A percentile compares a stretch with the other conserved stretches of the same genome.
These are phyloP conservation scores for Limnomonas spitsbergensis DNA, from an alignment of 139 green algal genomes.

Conservation along the genomic window DNA sequence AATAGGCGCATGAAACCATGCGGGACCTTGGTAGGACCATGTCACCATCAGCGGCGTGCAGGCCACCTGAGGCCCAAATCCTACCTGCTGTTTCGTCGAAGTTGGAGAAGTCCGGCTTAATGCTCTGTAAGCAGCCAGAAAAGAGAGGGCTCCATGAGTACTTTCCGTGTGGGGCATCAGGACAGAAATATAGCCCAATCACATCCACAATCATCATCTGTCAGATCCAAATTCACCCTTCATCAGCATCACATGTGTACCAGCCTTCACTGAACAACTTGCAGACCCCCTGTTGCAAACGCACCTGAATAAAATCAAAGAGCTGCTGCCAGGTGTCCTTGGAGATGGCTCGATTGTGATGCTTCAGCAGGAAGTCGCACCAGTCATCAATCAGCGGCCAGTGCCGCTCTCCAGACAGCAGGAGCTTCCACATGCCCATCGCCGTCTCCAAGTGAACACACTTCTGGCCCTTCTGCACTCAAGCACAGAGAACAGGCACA, in stretches of 20 bases:
- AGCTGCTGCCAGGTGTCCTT: conserved; percentile 83
- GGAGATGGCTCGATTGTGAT: conserved; percentile 77
- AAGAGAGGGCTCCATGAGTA: neutral
- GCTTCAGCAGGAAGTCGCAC: conserved; percentile 78
- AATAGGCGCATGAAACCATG: too few relatives aligned
- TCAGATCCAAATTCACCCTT: neutral
- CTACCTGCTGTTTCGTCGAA: conserved; percentile 78
- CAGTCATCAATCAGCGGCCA: conserved; percentile 72
- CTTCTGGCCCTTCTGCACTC: conserved; percentile 87
- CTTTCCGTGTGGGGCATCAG: neutral
- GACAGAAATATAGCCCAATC: neutral
- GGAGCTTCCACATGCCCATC: conserved; percentile 88
- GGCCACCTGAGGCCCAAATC: too few relatives aligned
- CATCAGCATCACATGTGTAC: neutral
- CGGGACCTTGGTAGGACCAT: too few relatives aligned
- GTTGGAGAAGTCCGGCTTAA: conserved; percentile 75
- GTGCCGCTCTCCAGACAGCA: conserved; percentile 50
- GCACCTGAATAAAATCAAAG: conserved; percentile 68
- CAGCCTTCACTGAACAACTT: neutral
- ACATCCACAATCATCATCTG: neutral
- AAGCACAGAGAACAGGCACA: neutral
- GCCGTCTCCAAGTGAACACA: conserved; percentile 88
- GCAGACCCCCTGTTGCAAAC: neutral
- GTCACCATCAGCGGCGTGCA: too few relatives aligned
- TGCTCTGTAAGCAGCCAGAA: conserved; percentile 39